Percentiles rank a stretch among this genome's conserved stretches.
These are phyloP conservation scores for Microstroma glucosiphilum DNA, from an alignment of 1,284 basidiomycete genomes.

Conservation along the genomic window DNA sequence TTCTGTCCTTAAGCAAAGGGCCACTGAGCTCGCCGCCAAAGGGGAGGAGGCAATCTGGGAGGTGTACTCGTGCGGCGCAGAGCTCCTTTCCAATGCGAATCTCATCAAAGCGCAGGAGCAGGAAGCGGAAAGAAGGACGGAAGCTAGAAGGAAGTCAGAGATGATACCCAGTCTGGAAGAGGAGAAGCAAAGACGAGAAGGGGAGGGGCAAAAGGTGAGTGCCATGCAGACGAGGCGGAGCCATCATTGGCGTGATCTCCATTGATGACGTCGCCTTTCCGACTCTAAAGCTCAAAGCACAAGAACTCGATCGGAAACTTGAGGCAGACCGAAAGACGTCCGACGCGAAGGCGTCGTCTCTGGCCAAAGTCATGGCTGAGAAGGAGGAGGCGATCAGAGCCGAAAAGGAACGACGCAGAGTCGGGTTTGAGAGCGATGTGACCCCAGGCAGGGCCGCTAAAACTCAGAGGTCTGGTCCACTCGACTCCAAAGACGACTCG, in stretches of 20 bases:
- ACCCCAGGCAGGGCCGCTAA: no score
- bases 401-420: slow-evolving; percentile 1
- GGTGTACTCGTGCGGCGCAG: slow-evolving; percentile 4
- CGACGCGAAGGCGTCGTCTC: neutral
- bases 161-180: neutral
- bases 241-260: no score
- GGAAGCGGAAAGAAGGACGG: neutral
- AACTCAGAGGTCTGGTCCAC: no score
- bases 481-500: no score
- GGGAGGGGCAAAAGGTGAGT: slow-evolving; percentile 3
- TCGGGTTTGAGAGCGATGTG: neutral
- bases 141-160: neutral
- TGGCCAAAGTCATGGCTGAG: slow-evolving; percentile 3
- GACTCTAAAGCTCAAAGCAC: neutral
- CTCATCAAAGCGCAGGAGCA: neutral
- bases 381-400: neutral
- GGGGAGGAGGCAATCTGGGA: slow-evolving; percentile 6
- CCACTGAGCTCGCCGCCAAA: neutral
- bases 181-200: neutral
- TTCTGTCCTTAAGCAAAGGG: neutral
- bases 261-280: neutral
- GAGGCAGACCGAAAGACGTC: neutral
- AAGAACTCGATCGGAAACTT: neutral
- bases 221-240: neutral
- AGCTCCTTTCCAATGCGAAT: neutral